These are phyloP conservation scores for Bromus sterilis DNA, from an alignment of 176 grass and related monocot genomes.

Conservation along the genomic window DNA sequence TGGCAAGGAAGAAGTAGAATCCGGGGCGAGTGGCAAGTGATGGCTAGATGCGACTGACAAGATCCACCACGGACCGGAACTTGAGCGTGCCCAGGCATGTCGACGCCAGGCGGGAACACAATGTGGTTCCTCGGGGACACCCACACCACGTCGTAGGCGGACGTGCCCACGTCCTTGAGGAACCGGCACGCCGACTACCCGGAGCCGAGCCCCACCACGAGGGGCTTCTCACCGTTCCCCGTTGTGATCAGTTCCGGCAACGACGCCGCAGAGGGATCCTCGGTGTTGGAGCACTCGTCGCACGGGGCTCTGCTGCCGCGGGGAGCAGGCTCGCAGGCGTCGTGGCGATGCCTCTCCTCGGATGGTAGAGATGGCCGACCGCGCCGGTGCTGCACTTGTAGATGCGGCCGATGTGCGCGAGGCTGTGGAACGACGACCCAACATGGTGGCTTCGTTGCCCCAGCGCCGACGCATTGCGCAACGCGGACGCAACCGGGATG, in stretches of 20 bases:
- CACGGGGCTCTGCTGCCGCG: background rate
- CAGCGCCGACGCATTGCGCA: background rate
- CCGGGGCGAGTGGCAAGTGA: conserved; percentile 46
- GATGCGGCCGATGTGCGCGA: background rate
- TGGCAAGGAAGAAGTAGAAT: conserved; percentile 80
- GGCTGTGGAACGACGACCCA: conserved; percentile 9
- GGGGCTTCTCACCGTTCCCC: conserved; percentile 51
- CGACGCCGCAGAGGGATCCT: background rate
- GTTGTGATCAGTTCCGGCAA: conserved; percentile 53
- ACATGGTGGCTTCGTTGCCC: background rate
- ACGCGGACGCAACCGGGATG: background rate
- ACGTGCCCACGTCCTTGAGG: conserved; percentile 74
- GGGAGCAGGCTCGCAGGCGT: conserved; percentile 17
- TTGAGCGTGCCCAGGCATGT: conserved; percentile 89
- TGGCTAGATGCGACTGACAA: conserved; percentile 80
- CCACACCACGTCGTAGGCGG: conserved; percentile 79
- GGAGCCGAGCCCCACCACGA: conserved; percentile 73
- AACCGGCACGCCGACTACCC: conserved; percentile 88
- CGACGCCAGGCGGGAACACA: conserved; percentile 92
- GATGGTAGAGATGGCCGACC: background rate
- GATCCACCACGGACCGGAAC: conserved; percentile 86
- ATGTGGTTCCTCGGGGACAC: conserved; percentile 94
- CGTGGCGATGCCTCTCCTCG: conserved; percentile 37
- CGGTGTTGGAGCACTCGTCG: conserved; percentile 23
- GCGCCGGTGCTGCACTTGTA: background rate